A percentile compares a stretch with the other conserved stretches of the same genome.
Conservation (phyloP, 2,329 filamentous ascomycete genomes). For the Proliferodiscus dingleyae region DNA sequence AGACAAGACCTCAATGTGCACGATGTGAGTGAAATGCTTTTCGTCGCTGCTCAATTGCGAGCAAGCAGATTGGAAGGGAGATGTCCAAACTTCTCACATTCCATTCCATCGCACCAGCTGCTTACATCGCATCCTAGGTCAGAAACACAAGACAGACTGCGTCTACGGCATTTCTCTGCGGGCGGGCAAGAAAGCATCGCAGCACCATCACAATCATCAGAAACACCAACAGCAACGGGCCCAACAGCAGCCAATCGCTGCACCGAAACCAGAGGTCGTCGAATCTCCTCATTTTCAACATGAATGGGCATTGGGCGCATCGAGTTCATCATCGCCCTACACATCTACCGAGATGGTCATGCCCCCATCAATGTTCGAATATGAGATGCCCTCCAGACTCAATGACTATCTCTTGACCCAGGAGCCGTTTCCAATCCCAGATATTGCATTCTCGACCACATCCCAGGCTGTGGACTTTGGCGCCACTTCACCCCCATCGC, state of each 20-base stretch:
- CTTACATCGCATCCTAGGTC: background rate
- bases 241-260: background rate
- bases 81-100: background rate
- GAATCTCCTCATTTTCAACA: background rate
- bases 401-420: background rate
- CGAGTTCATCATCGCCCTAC: background rate
- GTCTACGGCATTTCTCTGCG: background rate
- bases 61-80: background rate
- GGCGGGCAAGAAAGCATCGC: background rate
- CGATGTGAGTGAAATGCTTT: background rate
- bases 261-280: background rate
- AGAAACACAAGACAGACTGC: background rate
- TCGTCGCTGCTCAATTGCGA: background rate
- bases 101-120: background rate
- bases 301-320: background rate
- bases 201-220: background rate
- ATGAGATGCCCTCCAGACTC: background rate
- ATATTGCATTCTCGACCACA: background rate
- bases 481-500: background rate
- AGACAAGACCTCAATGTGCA: slow-evolving; percentile 1
- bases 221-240: background rate
- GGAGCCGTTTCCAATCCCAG: background rate
- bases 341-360: background rate
- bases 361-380: background rate
- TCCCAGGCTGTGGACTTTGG: background rate